phyloP scores from a whole-genome alignment of 1,284 basidiomycete species.

The Papiliotrema flavescens region DNA sequence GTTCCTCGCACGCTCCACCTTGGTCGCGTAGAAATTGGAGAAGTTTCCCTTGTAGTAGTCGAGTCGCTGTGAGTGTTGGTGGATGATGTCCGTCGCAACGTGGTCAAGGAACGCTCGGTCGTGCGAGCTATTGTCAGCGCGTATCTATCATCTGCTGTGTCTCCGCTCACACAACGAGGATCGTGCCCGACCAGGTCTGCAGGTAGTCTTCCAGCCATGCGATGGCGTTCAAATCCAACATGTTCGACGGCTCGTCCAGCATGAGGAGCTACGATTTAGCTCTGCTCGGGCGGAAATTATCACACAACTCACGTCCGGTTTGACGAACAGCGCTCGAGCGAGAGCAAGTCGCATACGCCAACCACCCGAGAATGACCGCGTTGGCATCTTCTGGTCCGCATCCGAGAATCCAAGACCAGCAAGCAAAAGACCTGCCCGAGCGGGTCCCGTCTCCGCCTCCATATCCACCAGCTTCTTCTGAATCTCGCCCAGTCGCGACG shows the following conservation, averaged over 20 bases:
- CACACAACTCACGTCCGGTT: constrained; percentile 57
- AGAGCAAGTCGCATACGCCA: constrained; percentile 99
- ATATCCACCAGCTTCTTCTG: constrained; percentile 90
- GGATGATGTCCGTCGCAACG: constrained; percentile 92
- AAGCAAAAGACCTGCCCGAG: constrained; percentile 81
- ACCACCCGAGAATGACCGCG: constrained; percentile 92
- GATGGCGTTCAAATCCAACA: constrained; percentile 59
- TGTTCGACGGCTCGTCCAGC: constrained; percentile 98
- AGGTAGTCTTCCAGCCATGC: constrained; percentile 80
- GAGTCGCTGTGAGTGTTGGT: constrained; percentile 89
- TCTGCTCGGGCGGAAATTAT: background rate
- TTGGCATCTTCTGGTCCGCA: constrained; percentile 75
- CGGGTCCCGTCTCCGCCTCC: constrained; percentile 95
- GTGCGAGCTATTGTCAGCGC: constrained; percentile 65
- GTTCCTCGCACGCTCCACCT: constrained; percentile 88
- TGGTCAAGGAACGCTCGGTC: constrained; percentile 98
- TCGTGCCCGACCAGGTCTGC: constrained; percentile 90
- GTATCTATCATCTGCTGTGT: background rate
- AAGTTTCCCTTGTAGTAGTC: constrained; percentile 93
- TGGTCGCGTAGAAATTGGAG: constrained; percentile 97
- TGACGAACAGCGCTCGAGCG: constrained; percentile 93
- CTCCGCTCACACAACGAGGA: constrained; percentile 78
- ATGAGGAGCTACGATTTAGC: constrained; percentile 60
- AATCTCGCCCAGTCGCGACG: constrained; percentile 81
- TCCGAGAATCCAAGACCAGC: constrained; percentile 92